These are phyloP conservation scores for Venustampulla echinocandica DNA, from an alignment of 495 filamentous ascomycete species.

Conservation along the genomic window DNA sequence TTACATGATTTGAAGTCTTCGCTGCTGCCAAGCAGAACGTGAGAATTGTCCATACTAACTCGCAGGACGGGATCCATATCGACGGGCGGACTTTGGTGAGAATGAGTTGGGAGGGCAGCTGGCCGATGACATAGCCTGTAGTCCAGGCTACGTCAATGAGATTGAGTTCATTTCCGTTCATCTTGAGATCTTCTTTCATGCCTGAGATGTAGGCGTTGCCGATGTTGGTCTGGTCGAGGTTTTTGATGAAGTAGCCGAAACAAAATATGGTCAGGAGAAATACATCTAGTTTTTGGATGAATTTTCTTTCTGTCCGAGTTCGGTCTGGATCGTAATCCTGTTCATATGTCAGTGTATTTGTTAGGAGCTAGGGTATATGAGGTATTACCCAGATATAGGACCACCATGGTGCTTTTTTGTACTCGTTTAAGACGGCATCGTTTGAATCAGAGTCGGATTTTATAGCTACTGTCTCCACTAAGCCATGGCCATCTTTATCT, in stretches of 20 bases:
- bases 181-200: slow-evolving; percentile 54
- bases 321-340: slow-evolving; percentile 15
- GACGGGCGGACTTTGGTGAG: slow-evolving; percentile 48
- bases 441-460: not conserved
- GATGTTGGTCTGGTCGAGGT: slow-evolving; percentile 53
- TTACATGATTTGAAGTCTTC: slow-evolving; percentile 42
- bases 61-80: slow-evolving; percentile 49
- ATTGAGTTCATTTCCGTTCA: slow-evolving; percentile 48
- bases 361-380: too few species aligned
- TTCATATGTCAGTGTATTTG: not conserved
- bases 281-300: slow-evolving; percentile 52
- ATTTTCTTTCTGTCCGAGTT: slow-evolving; percentile 38
- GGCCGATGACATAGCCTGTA: slow-evolving; percentile 50
- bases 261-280: slow-evolving; percentile 46
- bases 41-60: slow-evolving; percentile 45
- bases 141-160: slow-evolving; percentile 52
- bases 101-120: slow-evolving; percentile 51
- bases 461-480: not conserved
- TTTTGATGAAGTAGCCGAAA: slow-evolving; percentile 49
- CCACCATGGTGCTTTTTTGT: slow-evolving; percentile 12
- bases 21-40: slow-evolving; percentile 43
- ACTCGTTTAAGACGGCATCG: not conserved
- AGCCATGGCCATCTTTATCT: not conserved
- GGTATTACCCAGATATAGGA: slow-evolving; percentile 15
- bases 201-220: slow-evolving; percentile 56